phyloP scores from a whole-genome alignment of 495 filamentous ascomycete species.

The Trichoderma reesei region DNA sequence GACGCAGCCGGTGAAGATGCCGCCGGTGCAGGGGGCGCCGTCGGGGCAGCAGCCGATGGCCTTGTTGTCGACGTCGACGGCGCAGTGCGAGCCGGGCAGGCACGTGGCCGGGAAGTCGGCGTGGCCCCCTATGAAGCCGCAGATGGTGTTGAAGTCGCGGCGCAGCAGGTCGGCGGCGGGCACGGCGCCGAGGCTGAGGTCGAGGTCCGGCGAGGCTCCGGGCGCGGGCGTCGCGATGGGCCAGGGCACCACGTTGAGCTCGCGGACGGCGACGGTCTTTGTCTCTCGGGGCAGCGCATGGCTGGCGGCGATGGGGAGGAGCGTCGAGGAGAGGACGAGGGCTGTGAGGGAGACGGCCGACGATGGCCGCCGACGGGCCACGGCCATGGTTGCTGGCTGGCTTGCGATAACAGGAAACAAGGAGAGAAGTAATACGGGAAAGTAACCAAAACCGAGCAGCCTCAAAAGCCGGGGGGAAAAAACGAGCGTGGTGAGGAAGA shows the following conservation, averaged over 20 bases:
- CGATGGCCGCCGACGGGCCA: conserved; percentile 6
- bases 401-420: background rate
- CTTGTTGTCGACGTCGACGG: conserved; percentile 31
- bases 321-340: conserved; percentile 25
- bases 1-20: conserved; percentile 41
- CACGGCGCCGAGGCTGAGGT: conserved; percentile 30
- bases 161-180: conserved; percentile 17
- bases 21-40: conserved; percentile 33
- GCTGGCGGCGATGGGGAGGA: conserved; percentile 24
- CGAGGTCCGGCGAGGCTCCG: too few species aligned
- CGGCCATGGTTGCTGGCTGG: background rate
- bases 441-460: background rate
- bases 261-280: conserved; percentile 28
- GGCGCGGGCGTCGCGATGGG: too few species aligned
- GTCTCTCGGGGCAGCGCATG: conserved; percentile 30
- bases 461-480: background rate
- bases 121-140: conserved; percentile 37
- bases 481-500: background rate
- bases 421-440: background rate
- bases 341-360: conserved; percentile 25
- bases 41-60: conserved; percentile 42
- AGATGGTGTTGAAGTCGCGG: conserved; percentile 34
- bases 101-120: conserved; percentile 37
- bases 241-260: conserved; percentile 35
- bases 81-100: conserved; percentile 39